These are phyloP conservation scores for Ramaria sp. DNA, from an alignment of 768 basidiomycete genomes.

Conservation along the genomic window DNA sequence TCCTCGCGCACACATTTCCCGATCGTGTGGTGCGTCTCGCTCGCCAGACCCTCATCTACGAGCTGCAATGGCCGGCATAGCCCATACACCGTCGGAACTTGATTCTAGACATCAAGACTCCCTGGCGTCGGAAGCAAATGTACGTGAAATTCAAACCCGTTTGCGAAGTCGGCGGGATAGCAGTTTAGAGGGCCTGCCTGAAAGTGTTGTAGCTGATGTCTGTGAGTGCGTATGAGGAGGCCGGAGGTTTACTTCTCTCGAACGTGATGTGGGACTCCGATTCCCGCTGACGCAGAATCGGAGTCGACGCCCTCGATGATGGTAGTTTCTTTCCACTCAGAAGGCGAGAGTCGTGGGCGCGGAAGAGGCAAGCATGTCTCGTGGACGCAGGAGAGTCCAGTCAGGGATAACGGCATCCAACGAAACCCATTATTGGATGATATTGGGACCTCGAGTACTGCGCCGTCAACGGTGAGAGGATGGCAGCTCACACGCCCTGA, in stretches of 20 bases:
- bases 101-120: not conserved
- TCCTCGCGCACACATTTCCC: not conserved
- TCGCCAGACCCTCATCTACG: slow-evolving; percentile 27
- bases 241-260: not conserved
- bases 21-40: not conserved
- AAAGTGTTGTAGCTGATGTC: not conserved
- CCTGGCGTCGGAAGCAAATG: not conserved
- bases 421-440: not conserved
- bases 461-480: slow-evolving; percentile 1
- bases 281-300: slow-evolving; percentile 24
- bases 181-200: slow-evolving; percentile 1
- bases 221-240: not conserved
- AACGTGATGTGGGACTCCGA: slow-evolving; percentile 24
- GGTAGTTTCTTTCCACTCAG: slow-evolving; percentile 72
- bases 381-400: slow-evolving; percentile 51
- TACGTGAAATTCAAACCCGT: not conserved
- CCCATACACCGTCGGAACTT: slow-evolving; percentile 29
- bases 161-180: not conserved
- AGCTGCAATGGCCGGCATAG: slow-evolving; percentile 59
- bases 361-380: slow-evolving; percentile 43
- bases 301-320: slow-evolving; percentile 47
- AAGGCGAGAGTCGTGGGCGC: slow-evolving; percentile 33
- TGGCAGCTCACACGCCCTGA: not conserved
- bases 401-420: not conserved
- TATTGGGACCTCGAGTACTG: not conserved